phyloP scores from a whole-genome alignment of 257 asterid genomes.

The Penstemon eatonii region DNA sequence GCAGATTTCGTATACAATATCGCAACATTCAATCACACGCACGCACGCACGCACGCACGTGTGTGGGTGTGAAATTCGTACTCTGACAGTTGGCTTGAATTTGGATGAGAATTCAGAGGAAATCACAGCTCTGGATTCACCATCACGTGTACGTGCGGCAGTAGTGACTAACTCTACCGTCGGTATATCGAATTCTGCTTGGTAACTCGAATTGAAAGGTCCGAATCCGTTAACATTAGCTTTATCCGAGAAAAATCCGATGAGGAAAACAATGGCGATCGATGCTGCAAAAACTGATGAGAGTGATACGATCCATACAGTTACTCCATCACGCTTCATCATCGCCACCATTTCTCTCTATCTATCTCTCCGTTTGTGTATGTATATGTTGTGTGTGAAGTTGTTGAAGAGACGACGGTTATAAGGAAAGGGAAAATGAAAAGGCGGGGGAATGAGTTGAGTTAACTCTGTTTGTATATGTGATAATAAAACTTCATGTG shows the following conservation, averaged over 20 bases:
- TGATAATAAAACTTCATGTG: slow-evolving; percentile 15
- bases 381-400: slow-evolving; percentile 28
- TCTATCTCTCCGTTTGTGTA: background rate
- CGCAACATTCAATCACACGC: background rate
- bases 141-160: slow-evolving; percentile 28
- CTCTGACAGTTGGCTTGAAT: slow-evolving; percentile 35
- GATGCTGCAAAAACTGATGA: slow-evolving; percentile 28
- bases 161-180: slow-evolving; percentile 32
- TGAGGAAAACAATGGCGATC: slow-evolving; percentile 26
- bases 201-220: slow-evolving; percentile 20
- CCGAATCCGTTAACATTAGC: slow-evolving; percentile 24
- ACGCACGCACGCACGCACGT: background rate
- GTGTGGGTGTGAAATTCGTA: slow-evolving; percentile 22
- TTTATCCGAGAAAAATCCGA: slow-evolving; percentile 25
- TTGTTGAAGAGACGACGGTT: slow-evolving; percentile 49
- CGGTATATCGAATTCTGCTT: slow-evolving; percentile 26
- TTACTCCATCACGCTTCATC: slow-evolving; percentile 27
- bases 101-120: slow-evolving; percentile 38
- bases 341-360: slow-evolving; percentile 5
- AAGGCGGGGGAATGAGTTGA: slow-evolving; percentile 31
- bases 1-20: too few species aligned
- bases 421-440: slow-evolving; percentile 22
- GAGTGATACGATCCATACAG: slow-evolving; percentile 20
- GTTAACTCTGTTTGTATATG: background rate
- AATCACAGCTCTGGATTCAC: slow-evolving; percentile 37